These are phyloP conservation scores for Acorus gramineus DNA, from an alignment of 106 monocot genomes.

Conservation along the genomic window DNA sequence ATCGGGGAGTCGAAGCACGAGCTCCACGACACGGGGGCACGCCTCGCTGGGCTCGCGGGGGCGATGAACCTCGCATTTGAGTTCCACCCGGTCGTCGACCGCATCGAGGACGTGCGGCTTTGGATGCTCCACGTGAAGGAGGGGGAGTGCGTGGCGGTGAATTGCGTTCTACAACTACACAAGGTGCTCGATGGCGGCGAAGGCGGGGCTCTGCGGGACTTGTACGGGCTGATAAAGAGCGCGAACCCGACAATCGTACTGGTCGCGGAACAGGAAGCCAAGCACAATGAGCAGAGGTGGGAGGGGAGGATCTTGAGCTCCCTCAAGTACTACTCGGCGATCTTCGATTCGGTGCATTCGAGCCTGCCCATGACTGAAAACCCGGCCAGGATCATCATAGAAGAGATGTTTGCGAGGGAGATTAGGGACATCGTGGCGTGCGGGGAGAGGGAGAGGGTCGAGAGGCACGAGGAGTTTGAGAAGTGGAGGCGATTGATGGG, in stretches of 20 bases:
- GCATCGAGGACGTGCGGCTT: slow-evolving; percentile 77
- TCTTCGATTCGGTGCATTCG: slow-evolving; percentile 56
- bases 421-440: slow-evolving; percentile 57
- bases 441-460: slow-evolving; percentile 47
- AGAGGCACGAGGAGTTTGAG: slow-evolving; percentile 57
- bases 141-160: slow-evolving; percentile 72
- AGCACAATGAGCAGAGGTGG: slow-evolving; percentile 46
- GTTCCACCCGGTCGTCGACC: slow-evolving; percentile 76
- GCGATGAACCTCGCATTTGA: slow-evolving; percentile 44
- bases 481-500: slow-evolving; percentile 54
- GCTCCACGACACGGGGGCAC: slow-evolving; percentile 47
- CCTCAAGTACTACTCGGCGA: slow-evolving; percentile 54
- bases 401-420: slow-evolving; percentile 75
- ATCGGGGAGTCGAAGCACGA: slow-evolving; percentile 53
- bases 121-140: slow-evolving; percentile 98
- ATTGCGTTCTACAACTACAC: slow-evolving; percentile 60
- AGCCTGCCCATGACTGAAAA: slow-evolving; percentile 23
- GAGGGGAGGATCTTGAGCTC: slow-evolving; percentile 46
- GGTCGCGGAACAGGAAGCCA: slow-evolving; percentile 63
- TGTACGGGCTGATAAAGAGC: slow-evolving; percentile 56
- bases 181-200: slow-evolving; percentile 47
- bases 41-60: slow-evolving; percentile 52
- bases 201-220: slow-evolving; percentile 25
- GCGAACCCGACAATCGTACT: slow-evolving; percentile 55
- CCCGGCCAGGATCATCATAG: slow-evolving; percentile 50